phyloP scores from a whole-genome alignment of 768 basidiomycete genomes.

The Hygrocybe coccinea region DNA sequence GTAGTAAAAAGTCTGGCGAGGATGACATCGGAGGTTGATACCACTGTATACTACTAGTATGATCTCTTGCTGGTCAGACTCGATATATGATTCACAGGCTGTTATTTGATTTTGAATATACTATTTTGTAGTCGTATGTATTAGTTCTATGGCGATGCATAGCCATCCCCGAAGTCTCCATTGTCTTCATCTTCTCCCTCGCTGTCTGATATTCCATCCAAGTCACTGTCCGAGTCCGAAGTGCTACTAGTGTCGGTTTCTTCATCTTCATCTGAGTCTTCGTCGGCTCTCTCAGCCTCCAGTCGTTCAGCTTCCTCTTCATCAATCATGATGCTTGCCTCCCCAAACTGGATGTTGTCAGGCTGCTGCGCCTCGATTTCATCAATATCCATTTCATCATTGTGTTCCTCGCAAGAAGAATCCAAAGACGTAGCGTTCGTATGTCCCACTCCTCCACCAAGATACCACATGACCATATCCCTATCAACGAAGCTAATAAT shows the following conservation, averaged over 20 bases:
- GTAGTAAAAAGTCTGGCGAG: too few species aligned
- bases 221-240: background rate
- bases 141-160: background rate
- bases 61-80: too few species aligned
- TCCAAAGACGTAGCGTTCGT: background rate
- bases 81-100: too few species aligned
- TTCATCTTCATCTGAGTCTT: background rate
- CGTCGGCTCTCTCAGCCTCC: background rate
- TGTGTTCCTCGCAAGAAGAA: too few species aligned
- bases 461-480: constrained; percentile 32
- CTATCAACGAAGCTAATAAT: constrained; percentile 28
- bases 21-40: too few species aligned
- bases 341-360: too few species aligned
- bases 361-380: too few species aligned
- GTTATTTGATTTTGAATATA: too few species aligned
- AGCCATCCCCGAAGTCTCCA: background rate
- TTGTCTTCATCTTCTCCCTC: background rate
- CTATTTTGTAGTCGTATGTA: too few species aligned
- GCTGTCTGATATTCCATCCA: too few species aligned
- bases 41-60: too few species aligned
- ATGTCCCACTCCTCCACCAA: constrained; percentile 32
- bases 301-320: background rate
- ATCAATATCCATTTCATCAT: too few species aligned
- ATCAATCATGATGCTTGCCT: background rate
- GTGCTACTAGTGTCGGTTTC: background rate